Evolutionary conservation across 768 basidiomycete genomes (phyloP).

Genomic region (Xerocomellus amylosporus): DNA sequence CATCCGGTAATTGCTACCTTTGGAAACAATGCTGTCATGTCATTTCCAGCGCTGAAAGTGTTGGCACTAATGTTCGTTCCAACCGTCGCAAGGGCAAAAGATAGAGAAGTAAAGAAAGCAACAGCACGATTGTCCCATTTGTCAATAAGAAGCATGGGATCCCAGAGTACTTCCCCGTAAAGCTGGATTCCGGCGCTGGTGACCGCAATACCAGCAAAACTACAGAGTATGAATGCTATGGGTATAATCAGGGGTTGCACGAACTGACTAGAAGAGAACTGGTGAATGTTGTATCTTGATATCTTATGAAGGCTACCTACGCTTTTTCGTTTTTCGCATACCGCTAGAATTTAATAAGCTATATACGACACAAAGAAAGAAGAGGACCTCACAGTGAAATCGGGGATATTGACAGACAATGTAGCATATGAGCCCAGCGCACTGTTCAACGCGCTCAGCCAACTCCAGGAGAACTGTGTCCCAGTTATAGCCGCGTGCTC

Average conservation of each 20-base stretch:
- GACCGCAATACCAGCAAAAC: slow-evolving; percentile 78
- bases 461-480: slow-evolving; percentile 63
- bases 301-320: slow-evolving; percentile 35
- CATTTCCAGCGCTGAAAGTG: slow-evolving; percentile 72
- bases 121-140: slow-evolving; percentile 84
- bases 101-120: slow-evolving; percentile 77
- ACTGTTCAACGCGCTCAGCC: slow-evolving; percentile 75
- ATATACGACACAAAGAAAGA: not conserved
- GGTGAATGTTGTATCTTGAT: not conserved
- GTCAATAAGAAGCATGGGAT: slow-evolving; percentile 73
- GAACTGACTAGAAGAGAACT: slow-evolving; percentile 49
- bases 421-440: slow-evolving; percentile 74
- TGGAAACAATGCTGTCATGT: slow-evolving; percentile 76
- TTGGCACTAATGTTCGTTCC: slow-evolving; percentile 80
- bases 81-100: slow-evolving; percentile 69
- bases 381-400: slow-evolving; percentile 56
- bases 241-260: slow-evolving; percentile 77
- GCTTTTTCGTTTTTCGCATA: slow-evolving; percentile 69
- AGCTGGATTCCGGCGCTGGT: slow-evolving; percentile 71
- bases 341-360: slow-evolving; percentile 40
- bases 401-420: slow-evolving; percentile 77
- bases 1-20: slow-evolving; percentile 18
- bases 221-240: slow-evolving; percentile 70
- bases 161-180: slow-evolving; percentile 71
- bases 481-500: slow-evolving; percentile 54